A percentile compares a stretch with the other conserved stretches of the same genome.
Conservation (phyloP, 192 early-diverging fungal genomes). For the Podila epigama region DNA sequence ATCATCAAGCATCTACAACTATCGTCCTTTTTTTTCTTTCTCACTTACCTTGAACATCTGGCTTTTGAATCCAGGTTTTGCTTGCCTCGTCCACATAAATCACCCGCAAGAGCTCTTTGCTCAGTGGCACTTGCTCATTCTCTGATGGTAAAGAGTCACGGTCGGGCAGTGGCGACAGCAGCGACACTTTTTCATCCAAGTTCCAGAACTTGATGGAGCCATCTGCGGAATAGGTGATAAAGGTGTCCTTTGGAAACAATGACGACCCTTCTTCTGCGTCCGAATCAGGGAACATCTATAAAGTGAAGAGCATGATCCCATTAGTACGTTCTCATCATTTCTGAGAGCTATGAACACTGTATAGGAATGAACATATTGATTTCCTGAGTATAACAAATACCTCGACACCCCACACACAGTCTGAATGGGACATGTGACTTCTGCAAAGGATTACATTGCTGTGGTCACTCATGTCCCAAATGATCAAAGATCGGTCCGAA, state of each 20-base stretch:
- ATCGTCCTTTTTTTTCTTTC: constrained; percentile 17
- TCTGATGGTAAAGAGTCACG: neutral
- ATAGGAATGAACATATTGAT: neutral
- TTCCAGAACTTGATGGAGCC: constrained; percentile 85
- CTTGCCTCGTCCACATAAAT: constrained; percentile 47
- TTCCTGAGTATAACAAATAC: constrained; percentile 42
- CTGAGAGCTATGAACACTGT: neutral
- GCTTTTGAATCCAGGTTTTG: constrained; percentile 29
- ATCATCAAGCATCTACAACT: neutral
- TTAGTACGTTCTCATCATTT: neutral
- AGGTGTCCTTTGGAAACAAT: constrained; percentile 63
- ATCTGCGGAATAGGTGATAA: constrained; percentile 79
- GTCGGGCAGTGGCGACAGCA: neutral
- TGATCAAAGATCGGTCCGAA: constrained; percentile 73
- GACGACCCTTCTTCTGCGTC: neutral
- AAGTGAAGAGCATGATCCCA: neutral
- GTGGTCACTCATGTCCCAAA: constrained; percentile 73
- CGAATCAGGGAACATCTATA: constrained; percentile 51
- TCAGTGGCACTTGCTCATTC: neutral
- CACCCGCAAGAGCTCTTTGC: constrained; percentile 34
- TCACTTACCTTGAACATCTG: constrained; percentile 9
- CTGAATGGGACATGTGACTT: constrained; percentile 74
- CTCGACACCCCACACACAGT: constrained; percentile 88
- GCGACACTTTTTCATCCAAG: constrained; percentile 51
- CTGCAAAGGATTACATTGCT: constrained; percentile 62